These are phyloP conservation scores for Perilla frutescens DNA, from an alignment of 257 asterid species.

Conservation along the genomic window DNA sequence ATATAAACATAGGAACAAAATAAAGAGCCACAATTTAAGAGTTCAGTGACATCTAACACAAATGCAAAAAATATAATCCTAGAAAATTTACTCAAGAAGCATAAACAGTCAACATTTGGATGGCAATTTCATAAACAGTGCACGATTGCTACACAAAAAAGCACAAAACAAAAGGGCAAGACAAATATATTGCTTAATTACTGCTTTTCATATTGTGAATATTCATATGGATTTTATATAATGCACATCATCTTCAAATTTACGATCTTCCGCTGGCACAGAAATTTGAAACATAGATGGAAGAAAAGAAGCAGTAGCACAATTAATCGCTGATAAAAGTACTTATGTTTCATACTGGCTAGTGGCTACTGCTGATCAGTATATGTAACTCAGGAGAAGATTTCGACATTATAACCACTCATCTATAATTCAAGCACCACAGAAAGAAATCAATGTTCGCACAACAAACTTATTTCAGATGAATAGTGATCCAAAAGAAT, in stretches of 20 bases:
- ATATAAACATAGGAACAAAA: neutral
- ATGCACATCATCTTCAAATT: neutral
- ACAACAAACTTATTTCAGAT: neutral
- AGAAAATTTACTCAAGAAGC: neutral
- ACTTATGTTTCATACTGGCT: neutral
- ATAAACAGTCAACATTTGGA: neutral
- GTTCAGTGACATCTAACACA: neutral
- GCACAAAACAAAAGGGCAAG: neutral
- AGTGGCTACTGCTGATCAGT: neutral
- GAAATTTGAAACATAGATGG: neutral
- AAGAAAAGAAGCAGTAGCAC: neutral
- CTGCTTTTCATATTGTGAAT: neutral
- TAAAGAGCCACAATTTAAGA: constrained; percentile 11
- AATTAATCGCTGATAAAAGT: neutral
- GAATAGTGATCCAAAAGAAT: neutral
- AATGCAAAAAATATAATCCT: constrained; percentile 2
- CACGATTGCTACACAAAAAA: neutral
- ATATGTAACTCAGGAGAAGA: neutral
- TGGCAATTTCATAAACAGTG: constrained; percentile 5
- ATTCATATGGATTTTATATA: neutral
- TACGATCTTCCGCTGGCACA: neutral
- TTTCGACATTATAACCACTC: neutral
- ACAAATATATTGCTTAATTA: neutral
- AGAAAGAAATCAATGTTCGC: neutral
- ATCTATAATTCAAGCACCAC: neutral